phyloP scores from a whole-genome alignment of 2,329 filamentous ascomycete genomes.

The Aspergillus neotritici region DNA sequence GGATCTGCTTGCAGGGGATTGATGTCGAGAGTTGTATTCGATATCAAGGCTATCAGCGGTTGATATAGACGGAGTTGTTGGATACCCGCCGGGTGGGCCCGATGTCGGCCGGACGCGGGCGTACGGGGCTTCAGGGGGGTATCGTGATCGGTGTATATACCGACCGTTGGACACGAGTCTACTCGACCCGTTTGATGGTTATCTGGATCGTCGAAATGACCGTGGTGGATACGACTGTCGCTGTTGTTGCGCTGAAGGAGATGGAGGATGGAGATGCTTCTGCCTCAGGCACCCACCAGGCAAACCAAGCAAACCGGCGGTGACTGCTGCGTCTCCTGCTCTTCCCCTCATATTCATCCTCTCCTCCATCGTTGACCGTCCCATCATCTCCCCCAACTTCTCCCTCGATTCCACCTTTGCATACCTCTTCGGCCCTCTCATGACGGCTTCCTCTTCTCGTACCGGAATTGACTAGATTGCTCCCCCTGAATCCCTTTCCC shows the following conservation, averaged over 20 bases:
- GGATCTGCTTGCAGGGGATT: not conserved
- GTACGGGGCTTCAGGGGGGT: not conserved
- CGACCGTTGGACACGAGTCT: too few species aligned
- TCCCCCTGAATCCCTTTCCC: not conserved
- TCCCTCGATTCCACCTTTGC: not conserved
- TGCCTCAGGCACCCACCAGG: not conserved
- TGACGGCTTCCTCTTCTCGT: constrained; percentile 7
- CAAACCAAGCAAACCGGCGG: not conserved
- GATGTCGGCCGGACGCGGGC: constrained; percentile 15
- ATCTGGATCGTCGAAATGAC: not conserved
- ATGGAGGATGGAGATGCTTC: too few species aligned
- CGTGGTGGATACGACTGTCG: too few species aligned
- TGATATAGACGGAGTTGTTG: not conserved
- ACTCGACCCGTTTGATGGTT: too few species aligned
- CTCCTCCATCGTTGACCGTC: not conserved
- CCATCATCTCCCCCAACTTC: constrained; percentile 10
- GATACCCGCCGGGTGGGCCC: constrained; percentile 11
- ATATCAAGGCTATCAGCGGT: not conserved
- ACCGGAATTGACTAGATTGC: constrained; percentile 9
- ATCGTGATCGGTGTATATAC: too few species aligned
- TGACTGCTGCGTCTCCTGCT: not conserved
- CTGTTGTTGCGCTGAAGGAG: too few species aligned
- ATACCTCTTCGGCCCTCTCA: not conserved
- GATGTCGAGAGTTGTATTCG: not conserved
- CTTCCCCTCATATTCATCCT: constrained; percentile 3